Percentiles rank a stretch among this genome's conserved stretches.
Conservation (phyloP, 2,329 filamentous ascomycete species). For the Sphaerulina vaccinii region DNA sequence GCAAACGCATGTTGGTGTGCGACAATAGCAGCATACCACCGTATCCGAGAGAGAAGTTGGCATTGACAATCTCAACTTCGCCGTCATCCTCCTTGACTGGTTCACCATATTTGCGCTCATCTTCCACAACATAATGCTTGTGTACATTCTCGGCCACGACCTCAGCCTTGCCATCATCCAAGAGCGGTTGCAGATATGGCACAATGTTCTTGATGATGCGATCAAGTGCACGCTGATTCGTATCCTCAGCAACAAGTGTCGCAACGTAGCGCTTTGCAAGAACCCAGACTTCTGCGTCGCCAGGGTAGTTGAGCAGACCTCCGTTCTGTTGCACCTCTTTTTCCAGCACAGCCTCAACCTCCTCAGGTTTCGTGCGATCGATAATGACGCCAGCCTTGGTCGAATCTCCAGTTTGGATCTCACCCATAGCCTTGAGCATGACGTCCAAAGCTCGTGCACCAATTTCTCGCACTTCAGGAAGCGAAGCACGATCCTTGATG, state of each 20-base stretch:
- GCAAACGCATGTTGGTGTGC: constrained; percentile 88
- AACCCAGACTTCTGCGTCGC: constrained; percentile 62
- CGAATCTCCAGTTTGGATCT: constrained; percentile 49
- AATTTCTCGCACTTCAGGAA: constrained; percentile 91
- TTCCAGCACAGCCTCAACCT: constrained; percentile 73
- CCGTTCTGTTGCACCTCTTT: constrained; percentile 70
- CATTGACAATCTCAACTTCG: constrained; percentile 95
- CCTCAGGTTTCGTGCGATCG: constrained; percentile 66
- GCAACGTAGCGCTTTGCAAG: constrained; percentile 71
- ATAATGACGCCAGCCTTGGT: constrained; percentile 55
- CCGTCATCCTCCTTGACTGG: constrained; percentile 86
- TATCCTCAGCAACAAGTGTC: constrained; percentile 82
- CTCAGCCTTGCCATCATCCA: constrained; percentile 62
- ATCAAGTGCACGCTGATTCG: constrained; percentile 75
- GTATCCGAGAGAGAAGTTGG: constrained; percentile 94
- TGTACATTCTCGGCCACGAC: constrained; percentile 72
- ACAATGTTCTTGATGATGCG: constrained; percentile 68
- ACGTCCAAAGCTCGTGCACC: constrained; percentile 77
- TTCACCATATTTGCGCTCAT: constrained; percentile 80
- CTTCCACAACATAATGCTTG: constrained; percentile 75
- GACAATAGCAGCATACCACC: constrained; percentile 96
- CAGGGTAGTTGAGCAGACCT: constrained; percentile 60
- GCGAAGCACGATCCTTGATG: constrained; percentile 81
- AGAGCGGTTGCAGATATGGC: constrained; percentile 73
- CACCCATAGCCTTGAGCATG: constrained; percentile 89